Conservation (phyloP, 2,329 filamentous ascomycete species). For the Talaromyces verruculosus region DNA sequence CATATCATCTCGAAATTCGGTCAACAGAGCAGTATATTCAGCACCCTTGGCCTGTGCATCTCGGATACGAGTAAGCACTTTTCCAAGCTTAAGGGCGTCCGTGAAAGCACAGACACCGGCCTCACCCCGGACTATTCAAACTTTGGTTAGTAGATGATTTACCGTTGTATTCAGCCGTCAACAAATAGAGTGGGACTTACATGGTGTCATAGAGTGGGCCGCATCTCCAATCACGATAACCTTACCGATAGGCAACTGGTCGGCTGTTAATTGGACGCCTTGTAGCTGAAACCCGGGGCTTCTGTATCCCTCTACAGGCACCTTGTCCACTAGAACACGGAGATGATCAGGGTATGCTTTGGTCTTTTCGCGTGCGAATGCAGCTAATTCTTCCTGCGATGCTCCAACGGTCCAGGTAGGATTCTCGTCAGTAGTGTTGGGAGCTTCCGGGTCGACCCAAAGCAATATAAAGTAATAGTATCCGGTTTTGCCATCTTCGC, state of each 20-base stretch:
- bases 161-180: neutral
- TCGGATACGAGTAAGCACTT: neutral
- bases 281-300: neutral
- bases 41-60: neutral
- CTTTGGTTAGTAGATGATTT: slow-evolving; percentile 23
- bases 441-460: too few relatives aligned
- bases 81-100: neutral
- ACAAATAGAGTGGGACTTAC: neutral
- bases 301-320: neutral
- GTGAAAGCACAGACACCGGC: neutral
- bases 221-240: neutral
- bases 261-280: neutral
- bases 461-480: too few relatives aligned
- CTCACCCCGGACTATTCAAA: slow-evolving; percentile 9
- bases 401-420: neutral
- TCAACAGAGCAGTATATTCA: neutral
- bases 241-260: neutral
- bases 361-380: neutral
- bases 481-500: too few relatives aligned
- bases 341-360: neutral
- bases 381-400: neutral
- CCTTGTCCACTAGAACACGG: neutral
- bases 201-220: neutral
- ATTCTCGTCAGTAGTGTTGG: neutral
- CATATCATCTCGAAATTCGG: slow-evolving; percentile 1